Conservation (phyloP, 169 alveolate species). For the Cryptosporidium canis region DNA sequence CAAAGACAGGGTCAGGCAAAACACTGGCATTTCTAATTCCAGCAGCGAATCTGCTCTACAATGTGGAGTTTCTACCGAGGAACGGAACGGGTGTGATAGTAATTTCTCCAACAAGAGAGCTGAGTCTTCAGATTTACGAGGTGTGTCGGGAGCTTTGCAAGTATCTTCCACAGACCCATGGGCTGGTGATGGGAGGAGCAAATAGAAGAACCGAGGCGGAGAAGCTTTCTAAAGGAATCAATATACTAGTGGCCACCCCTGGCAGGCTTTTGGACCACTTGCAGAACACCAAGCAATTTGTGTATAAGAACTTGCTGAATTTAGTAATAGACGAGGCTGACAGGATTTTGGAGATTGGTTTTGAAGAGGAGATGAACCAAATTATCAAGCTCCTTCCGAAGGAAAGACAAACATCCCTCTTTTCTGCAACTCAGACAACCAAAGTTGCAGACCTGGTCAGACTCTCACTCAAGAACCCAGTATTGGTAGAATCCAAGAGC, state of each 20-base stretch:
- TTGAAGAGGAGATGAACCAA: conserved; percentile 98
- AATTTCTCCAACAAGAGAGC: conserved; percentile 98
- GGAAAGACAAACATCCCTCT: conserved; percentile 96
- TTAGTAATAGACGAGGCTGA: conserved; percentile 99
- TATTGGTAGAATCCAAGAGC: conserved; percentile 89
- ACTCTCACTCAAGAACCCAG: conserved; percentile 94
- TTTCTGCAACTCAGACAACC: conserved; percentile 98
- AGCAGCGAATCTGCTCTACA: conserved; percentile 93
- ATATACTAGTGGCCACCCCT: conserved; percentile 97
- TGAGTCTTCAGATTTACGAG: conserved; percentile 96
- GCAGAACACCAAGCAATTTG: conserved; percentile 96
- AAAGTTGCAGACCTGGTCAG: conserved; percentile 95
- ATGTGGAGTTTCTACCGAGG: conserved; percentile 91
- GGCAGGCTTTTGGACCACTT: conserved; percentile 98
- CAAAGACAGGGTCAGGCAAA: conserved; percentile 98
- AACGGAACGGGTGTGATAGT: conserved; percentile 93
- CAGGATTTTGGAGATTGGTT: conserved; percentile 97
- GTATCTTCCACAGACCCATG: conserved; percentile 95
- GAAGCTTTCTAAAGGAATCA: conserved; percentile 94
- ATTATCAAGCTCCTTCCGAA: conserved; percentile 94
- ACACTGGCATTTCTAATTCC: conserved; percentile 98
- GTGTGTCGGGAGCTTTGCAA: conserved; percentile 93
- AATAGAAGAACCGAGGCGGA: conserved; percentile 96
- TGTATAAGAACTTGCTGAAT: conserved; percentile 92
- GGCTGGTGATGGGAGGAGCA: conserved; percentile 98